phyloP scores from a whole-genome alignment of 345 rosid genomes.

The Erysimum cheiranthoides region DNA sequence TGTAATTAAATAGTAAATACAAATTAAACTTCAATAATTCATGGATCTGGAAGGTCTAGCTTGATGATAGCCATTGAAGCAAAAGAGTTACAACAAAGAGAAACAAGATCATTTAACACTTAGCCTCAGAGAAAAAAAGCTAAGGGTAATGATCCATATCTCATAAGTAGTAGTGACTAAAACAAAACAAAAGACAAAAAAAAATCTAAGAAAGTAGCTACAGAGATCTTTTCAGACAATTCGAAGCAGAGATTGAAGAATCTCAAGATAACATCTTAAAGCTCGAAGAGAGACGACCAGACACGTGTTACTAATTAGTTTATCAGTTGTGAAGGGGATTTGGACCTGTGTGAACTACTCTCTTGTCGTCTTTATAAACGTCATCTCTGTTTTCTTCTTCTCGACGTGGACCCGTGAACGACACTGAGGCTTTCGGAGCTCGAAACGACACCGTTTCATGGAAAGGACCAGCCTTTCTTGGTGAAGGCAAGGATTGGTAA shows the following conservation, averaged over 20 bases:
- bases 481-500: slow-evolving; percentile 36
- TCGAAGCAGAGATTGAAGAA: slow-evolving; percentile 11
- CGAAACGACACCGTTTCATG: slow-evolving; percentile 42
- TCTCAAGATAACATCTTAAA: neutral
- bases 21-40: slow-evolving; percentile 39
- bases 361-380: slow-evolving; percentile 74
- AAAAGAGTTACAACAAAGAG: slow-evolving; percentile 47
- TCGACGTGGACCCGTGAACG: slow-evolving; percentile 37
- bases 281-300: slow-evolving; percentile 34
- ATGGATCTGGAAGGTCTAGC: slow-evolving; percentile 32
- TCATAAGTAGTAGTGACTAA: slow-evolving; percentile 22
- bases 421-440: slow-evolving; percentile 45
- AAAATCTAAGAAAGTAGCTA: slow-evolving; percentile 26
- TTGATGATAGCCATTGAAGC: slow-evolving; percentile 32
- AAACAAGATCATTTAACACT: slow-evolving; percentile 65
- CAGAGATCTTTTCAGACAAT: neutral
- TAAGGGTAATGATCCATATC: slow-evolving; percentile 55
- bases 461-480: slow-evolving; percentile 54
- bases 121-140: slow-evolving; percentile 59
- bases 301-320: slow-evolving; percentile 21
- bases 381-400: slow-evolving; percentile 51
- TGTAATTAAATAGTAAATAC: slow-evolving; percentile 27
- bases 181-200: slow-evolving; percentile 14
- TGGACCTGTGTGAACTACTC: slow-evolving; percentile 89
- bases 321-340: slow-evolving; percentile 90